Percentiles rank a stretch among this genome's conserved stretches.
phyloP scores from a whole-genome alignment of 2,329 filamentous ascomycete species.

The Dactylellina haptotyla region DNA sequence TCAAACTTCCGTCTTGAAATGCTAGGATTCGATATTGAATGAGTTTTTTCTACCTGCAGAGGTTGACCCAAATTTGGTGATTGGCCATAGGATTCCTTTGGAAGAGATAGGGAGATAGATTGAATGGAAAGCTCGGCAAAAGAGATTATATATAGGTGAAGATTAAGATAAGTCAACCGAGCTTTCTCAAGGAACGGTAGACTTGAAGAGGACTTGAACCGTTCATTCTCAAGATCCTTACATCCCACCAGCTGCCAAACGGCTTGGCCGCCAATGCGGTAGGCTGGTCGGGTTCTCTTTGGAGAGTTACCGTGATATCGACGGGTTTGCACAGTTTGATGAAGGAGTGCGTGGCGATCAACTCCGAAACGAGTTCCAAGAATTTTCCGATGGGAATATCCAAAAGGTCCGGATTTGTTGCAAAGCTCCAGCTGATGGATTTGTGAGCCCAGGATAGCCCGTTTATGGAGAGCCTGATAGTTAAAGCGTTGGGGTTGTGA shows the following conservation, averaged over 20 bases:
- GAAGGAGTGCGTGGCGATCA: not conserved
- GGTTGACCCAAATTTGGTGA: no score
- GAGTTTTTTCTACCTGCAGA: no score
- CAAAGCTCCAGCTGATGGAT: not conserved
- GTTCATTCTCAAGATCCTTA: not conserved
- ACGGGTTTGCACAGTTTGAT: not conserved
- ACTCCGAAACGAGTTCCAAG: slow-evolving; percentile 1
- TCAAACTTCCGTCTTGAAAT: no score
- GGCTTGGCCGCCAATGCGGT: not conserved
- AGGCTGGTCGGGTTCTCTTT: not conserved
- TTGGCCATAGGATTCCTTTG: no score
- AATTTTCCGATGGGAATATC: slow-evolving; percentile 6
- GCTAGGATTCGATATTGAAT: no score
- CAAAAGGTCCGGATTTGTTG: not conserved
- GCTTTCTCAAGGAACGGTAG: no score
- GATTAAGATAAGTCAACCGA: no score
- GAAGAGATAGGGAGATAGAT: no score
- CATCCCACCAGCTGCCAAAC: not conserved
- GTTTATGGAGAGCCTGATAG: not conserved
- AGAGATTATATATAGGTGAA: no score
- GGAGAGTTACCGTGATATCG: not conserved
- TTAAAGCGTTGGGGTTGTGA: not conserved
- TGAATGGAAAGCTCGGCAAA: no score
- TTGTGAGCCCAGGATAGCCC: not conserved
- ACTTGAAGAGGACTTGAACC: not conserved